Evolutionary conservation across 2,329 filamentous ascomycete species (phyloP).

Genomic region (Metarhizium anisopliae): DNA sequence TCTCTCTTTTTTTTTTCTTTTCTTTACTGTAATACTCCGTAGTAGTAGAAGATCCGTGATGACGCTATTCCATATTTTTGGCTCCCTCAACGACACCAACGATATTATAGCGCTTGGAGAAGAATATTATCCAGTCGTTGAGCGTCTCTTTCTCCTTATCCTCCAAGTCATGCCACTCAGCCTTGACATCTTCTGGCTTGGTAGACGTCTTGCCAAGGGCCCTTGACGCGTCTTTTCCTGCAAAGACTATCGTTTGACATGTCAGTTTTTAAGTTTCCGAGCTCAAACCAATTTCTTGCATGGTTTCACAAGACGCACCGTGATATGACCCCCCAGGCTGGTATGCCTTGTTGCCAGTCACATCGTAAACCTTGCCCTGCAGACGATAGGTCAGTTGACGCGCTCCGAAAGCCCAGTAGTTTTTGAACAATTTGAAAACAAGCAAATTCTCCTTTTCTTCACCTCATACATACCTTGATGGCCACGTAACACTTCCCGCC

Average conservation of each 20-base stretch:
- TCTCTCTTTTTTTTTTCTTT: too few relatives aligned
- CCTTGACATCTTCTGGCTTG: slow-evolving; percentile 70
- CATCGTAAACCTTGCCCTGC: slow-evolving; percentile 89
- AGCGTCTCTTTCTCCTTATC: slow-evolving; percentile 81
- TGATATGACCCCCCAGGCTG: slow-evolving; percentile 74
- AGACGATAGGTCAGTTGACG: slow-evolving; percentile 1
- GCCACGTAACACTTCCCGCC: slow-evolving; percentile 59
- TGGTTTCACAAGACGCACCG: slow-evolving; percentile 44
- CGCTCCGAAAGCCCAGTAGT: background rate
- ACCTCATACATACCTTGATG: slow-evolving; percentile 47
- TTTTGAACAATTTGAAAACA: background rate
- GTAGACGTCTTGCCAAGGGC: slow-evolving; percentile 81
- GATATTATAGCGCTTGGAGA: slow-evolving; percentile 93
- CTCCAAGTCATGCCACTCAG: slow-evolving; percentile 74
- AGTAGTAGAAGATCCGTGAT: background rate
- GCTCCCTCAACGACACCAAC: slow-evolving; percentile 59
- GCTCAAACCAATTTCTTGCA: background rate
- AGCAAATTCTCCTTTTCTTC: background rate
- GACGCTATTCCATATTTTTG: slow-evolving; percentile 40
- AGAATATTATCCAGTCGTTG: slow-evolving; percentile 92
- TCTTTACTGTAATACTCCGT: too few relatives aligned
- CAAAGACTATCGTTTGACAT: slow-evolving; percentile 61
- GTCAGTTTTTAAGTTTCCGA: background rate
- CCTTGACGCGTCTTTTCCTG: slow-evolving; percentile 90
- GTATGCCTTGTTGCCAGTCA: slow-evolving; percentile 83